Evolutionary conservation across 2,329 filamentous ascomycete genomes (phyloP), one percentile per base, ranked within the genome.

Genomic region (Pseudogymnoascus sp.): DNA sequence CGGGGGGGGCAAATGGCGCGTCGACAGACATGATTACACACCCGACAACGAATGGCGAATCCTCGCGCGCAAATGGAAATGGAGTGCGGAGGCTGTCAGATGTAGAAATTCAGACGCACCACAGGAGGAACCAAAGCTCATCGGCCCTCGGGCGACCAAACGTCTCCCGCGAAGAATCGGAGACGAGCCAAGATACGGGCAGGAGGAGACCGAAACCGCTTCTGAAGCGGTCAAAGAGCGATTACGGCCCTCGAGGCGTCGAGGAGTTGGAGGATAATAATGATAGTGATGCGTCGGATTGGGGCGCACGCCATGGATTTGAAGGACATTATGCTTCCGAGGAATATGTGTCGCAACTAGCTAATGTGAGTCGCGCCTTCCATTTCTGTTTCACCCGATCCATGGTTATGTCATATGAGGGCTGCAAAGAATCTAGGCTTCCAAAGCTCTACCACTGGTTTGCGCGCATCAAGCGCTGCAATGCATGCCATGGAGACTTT

Each of bases 261-360:
- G 59, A 42, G 3, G 59, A 61, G 26, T 16, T 18, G 16, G 59
- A 39, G 21, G 77, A 78, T 57, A 70, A 72, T 42, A 31, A 47
- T 40, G 67, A 70, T 36, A 68, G 70, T 14, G 69, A 71, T 11
- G 66, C 66, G 60, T 68, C 71, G 63, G 71, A 69, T 62, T 74
- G 72, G 72, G 73, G 73, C 47, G 71, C 73, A 78, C 80, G 88
- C 64, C 87, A 91, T 77, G 87, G 87, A 62, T 90, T 87, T 82
- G 87, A 89, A 69, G 84, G 86, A 67, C 86, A 90, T 73, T 86
- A 90, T 73, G 85, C 85, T 64, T 88, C 85, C 11, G 85, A 86
- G 66, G 87, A 90, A 74, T 89, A 89, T 74, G 82, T 88, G 66
- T 84, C 85, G 66, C 79, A 86, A 67, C 76, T 90, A 63, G 86